phyloP scores from a whole-genome alignment of 2,329 filamentous ascomycete genomes.

The Rugonectria rugulosa region DNA sequence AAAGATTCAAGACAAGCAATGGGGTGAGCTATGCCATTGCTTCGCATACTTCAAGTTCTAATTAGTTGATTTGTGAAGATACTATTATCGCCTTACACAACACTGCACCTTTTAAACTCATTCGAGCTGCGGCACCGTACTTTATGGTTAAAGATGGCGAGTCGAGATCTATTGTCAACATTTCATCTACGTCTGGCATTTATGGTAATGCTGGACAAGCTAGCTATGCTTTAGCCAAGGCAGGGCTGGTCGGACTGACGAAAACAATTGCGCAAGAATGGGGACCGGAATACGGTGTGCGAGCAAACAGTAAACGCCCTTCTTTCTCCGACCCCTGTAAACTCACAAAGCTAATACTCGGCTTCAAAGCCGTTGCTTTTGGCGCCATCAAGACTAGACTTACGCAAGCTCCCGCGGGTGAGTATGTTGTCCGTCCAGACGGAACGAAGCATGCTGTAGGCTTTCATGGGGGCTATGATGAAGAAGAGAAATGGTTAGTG shows the following conservation, averaged over 20 bases:
- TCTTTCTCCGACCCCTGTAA: not conserved
- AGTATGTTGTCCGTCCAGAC: slow-evolving; percentile 19
- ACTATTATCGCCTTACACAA: slow-evolving; percentile 84
- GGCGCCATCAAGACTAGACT: slow-evolving; percentile 24
- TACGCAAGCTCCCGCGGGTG: slow-evolving; percentile 18
- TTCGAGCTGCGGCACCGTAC: slow-evolving; percentile 81
- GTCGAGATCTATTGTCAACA: slow-evolving; percentile 81
- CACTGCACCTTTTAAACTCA: slow-evolving; percentile 84
- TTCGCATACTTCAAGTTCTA: not conserved
- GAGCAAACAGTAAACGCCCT: slow-evolving; percentile 14
- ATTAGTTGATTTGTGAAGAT: slow-evolving; percentile 51
- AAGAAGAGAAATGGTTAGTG: slow-evolving; percentile 22
- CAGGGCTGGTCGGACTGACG: slow-evolving; percentile 81
- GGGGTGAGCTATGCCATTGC: slow-evolving; percentile 48
- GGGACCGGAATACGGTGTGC: slow-evolving; percentile 60
- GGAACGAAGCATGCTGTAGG: slow-evolving; percentile 21
- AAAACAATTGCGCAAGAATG: slow-evolving; percentile 94
- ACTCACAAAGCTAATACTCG: not conserved
- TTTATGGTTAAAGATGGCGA: slow-evolving; percentile 88
- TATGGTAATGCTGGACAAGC: slow-evolving; percentile 89
- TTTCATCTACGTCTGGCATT: slow-evolving; percentile 81
- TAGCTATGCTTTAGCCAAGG: slow-evolving; percentile 88
- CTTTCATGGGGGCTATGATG: slow-evolving; percentile 21
- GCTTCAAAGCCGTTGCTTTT: slow-evolving; percentile 10
- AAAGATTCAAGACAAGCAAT: slow-evolving; percentile 91